Percentiles rank a stretch among this genome's conserved stretches.
Evolutionary conservation across 371 early-diverging fungal species (phyloP).

Genomic region (Circinella minor): DNA sequence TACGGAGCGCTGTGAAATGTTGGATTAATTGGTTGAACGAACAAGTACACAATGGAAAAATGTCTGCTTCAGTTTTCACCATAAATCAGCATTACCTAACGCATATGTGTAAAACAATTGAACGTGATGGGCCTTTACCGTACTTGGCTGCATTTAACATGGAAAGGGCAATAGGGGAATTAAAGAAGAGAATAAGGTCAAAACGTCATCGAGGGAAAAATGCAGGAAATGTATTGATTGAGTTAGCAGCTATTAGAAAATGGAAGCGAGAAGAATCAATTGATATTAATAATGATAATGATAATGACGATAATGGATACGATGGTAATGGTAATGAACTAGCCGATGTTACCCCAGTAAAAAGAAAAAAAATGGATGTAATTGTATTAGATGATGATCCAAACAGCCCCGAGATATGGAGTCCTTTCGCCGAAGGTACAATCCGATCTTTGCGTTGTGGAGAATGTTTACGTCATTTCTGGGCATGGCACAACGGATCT

Average conservation of each 20-base stretch:
- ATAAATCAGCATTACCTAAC: not conserved
- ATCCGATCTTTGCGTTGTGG: not conserved
- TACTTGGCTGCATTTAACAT: not conserved
- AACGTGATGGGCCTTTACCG: not conserved
- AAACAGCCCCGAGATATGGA: not conserved
- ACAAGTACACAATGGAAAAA: not conserved
- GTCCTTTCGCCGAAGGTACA: not conserved
- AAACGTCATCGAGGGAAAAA: too few species aligned
- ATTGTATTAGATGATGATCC: not conserved
- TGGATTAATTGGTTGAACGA: not conserved
- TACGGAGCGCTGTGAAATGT: too few species aligned
- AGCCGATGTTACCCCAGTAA: too few species aligned
- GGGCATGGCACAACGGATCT: not conserved
- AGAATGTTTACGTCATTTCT: not conserved
- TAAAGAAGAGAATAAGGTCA: not conserved
- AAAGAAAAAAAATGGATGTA: too few species aligned
- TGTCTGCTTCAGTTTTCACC: not conserved
- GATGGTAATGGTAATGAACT: too few species aligned
- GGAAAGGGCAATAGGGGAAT: not conserved
- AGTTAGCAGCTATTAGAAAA: too few species aligned
- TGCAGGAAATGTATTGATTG: too few species aligned
- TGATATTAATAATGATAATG: too few species aligned
- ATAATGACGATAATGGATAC: too few species aligned
- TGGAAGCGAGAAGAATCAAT: too few species aligned
- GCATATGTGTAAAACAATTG: not conserved